These are phyloP conservation scores for Elsinoe necatrix DNA, from an alignment of 2,329 filamentous ascomycete genomes.

Conservation along the genomic window DNA sequence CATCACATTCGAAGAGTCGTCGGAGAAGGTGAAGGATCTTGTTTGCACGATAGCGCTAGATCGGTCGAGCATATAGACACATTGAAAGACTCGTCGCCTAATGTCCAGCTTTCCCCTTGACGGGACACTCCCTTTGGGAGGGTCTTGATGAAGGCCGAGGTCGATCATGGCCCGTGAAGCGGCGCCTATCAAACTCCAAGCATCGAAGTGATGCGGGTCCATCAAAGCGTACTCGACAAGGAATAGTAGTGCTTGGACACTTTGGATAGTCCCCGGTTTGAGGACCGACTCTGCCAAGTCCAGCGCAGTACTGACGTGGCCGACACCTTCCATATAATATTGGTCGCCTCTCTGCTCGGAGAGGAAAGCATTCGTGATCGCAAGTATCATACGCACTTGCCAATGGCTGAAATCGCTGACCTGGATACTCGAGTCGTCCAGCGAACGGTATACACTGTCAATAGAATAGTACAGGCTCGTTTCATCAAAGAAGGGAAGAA, in stretches of 20 bases:
- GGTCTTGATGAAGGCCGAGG: conserved; percentile 87
- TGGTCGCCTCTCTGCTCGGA: conserved; percentile 60
- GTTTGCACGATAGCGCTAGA: conserved; percentile 83
- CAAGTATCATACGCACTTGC: conserved; percentile 82
- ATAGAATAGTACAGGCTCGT: conserved; percentile 68
- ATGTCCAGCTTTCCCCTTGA: conserved; percentile 65
- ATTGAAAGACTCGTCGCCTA: conserved; percentile 78
- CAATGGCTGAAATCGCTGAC: conserved; percentile 58
- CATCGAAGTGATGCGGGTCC: conserved; percentile 84
- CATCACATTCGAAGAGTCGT: conserved; percentile 76
- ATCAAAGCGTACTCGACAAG: conserved; percentile 84
- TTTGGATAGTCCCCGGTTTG: conserved; percentile 71
- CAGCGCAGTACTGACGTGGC: conserved; percentile 58
- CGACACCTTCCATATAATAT: conserved; percentile 52
- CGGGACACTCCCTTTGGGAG: conserved; percentile 58
- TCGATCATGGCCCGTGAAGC: conserved; percentile 82
- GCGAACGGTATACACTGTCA: conserved; percentile 69
- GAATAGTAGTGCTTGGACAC: conserved; percentile 79
- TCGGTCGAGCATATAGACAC: conserved; percentile 81
- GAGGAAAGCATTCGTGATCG: conserved; percentile 66
- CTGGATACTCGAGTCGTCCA: conserved; percentile 39
- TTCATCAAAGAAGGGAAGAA: conserved; percentile 78
- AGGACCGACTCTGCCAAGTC: conserved; percentile 73
- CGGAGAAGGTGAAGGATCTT: conserved; percentile 85
- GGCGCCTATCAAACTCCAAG: conserved; percentile 88